Conservation (phyloP, 2,329 filamentous ascomycete species). For the Ophiosphaerella korrae region DNA sequence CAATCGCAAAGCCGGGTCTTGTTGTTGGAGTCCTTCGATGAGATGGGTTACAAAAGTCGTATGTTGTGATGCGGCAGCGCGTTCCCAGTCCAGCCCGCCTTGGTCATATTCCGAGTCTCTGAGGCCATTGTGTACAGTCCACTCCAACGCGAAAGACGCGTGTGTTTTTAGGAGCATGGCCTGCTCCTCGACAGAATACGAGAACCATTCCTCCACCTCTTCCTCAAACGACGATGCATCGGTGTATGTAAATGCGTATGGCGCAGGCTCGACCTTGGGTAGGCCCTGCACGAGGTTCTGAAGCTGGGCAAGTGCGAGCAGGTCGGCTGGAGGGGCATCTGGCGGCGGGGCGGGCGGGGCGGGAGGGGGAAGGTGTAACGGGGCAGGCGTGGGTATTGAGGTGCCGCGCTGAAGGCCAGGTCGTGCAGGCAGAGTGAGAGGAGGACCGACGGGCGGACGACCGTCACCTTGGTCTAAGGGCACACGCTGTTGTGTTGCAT, state of each 20-base stretch:
- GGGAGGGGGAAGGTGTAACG: conserved; percentile 52
- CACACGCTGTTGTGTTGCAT: conserved; percentile 43
- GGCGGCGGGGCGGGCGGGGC: conserved; percentile 42
- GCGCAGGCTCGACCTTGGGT: conserved; percentile 49
- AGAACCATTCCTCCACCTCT: conserved; percentile 97
- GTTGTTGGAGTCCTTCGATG: conserved; percentile 38
- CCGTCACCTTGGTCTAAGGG: conserved; percentile 32
- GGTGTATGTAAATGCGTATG: conserved; percentile 76
- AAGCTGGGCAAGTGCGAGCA: conserved; percentile 55
- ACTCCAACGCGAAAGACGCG: conserved; percentile 76
- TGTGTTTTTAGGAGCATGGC: conserved; percentile 76
- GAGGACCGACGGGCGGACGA: conserved; percentile 22
- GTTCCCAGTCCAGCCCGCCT: conserved; percentile 66
- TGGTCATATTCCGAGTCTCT: conserved; percentile 47
- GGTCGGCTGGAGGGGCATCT: conserved; percentile 46
- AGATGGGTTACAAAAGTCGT: conserved; percentile 61
- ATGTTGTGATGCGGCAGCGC: conserved; percentile 62
- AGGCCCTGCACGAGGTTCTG: conserved; percentile 52
- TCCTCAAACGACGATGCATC: conserved; percentile 69
- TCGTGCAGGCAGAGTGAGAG: conserved; percentile 36
- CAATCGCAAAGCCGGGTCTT: conserved; percentile 36
- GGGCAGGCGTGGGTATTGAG: conserved; percentile 47
- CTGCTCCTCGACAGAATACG: conserved; percentile 86
- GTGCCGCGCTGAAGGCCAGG: conserved; percentile 49
- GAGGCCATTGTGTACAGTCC: conserved; percentile 55